Evolutionary conservation across 192 early-diverging fungal genomes (phyloP).

Genomic region (Obelidium mucronatum): DNA sequence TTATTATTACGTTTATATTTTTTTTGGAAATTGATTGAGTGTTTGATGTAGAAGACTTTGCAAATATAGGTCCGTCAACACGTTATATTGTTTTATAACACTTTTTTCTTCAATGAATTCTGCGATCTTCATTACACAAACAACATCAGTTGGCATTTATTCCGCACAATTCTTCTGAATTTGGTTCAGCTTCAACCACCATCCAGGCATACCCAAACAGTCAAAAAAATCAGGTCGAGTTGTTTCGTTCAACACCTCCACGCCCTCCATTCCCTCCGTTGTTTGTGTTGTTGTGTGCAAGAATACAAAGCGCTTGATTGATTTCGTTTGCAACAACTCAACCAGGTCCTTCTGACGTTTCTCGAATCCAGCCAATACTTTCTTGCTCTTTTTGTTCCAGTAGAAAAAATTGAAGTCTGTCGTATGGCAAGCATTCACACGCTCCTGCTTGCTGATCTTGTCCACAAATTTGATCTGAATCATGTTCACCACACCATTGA

Average conservation of each 20-base stretch:
- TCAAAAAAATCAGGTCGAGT: constrained; percentile 42
- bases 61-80: no score
- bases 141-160: no score
- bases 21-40: no score
- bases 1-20: no score
- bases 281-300: constrained; percentile 32
- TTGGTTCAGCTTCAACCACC: no score
- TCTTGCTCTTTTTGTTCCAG: constrained; percentile 27
- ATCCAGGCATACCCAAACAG: no score
- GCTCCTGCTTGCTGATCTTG: constrained; percentile 38
- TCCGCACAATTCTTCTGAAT: no score
- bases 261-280: constrained; percentile 28
- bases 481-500: constrained; percentile 33
- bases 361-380: constrained; percentile 34
- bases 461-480: constrained; percentile 46
- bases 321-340: background rate
- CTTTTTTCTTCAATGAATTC: no score
- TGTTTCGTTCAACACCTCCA: constrained; percentile 20
- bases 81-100: no score
- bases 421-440: constrained; percentile 42
- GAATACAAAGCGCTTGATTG: constrained; percentile 33
- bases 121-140: no score
- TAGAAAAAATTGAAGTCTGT: constrained; percentile 40
- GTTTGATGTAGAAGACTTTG: no score
- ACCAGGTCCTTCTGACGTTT: constrained; percentile 3